Evolutionary conservation across 352 stramenopile genomes (phyloP).

Genomic region (Globisporangium middletonii): DNA sequence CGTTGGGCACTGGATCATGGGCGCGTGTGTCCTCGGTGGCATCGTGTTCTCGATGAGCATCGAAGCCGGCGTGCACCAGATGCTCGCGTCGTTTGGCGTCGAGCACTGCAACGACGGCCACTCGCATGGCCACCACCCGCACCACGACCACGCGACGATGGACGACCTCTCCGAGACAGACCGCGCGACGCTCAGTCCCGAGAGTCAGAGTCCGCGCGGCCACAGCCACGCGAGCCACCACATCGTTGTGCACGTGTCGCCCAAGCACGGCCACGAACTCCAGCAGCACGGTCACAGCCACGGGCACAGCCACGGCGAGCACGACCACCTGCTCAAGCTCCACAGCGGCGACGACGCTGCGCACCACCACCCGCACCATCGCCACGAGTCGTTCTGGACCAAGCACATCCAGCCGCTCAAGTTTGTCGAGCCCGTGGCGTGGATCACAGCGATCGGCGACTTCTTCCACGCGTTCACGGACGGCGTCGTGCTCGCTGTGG

Average conservation of each 20-base stretch:
- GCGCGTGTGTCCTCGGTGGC: conserved; percentile 21
- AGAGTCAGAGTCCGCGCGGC: conserved; percentile 11
- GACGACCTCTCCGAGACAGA: conserved; percentile 1
- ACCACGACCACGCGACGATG: conserved; percentile 14
- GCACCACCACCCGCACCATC: neutral
- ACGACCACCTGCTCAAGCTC: neutral
- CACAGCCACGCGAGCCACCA: conserved; percentile 17
- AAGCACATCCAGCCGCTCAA: conserved; percentile 12
- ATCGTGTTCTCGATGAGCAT: conserved; percentile 26
- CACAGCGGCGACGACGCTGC: neutral
- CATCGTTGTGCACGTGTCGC: conserved; percentile 1
- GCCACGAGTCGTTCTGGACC: conserved; percentile 1
- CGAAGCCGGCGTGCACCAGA: conserved; percentile 22
- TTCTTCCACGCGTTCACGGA: conserved; percentile 22
- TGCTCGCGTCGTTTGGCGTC: conserved; percentile 20
- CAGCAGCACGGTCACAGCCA: conserved; percentile 1
- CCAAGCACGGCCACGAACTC: neutral
- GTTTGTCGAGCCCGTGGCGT: conserved; percentile 16
- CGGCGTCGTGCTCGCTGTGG: conserved; percentile 18
- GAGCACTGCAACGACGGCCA: conserved; percentile 12
- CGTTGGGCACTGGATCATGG: conserved; percentile 26
- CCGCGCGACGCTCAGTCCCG: conserved; percentile 7
- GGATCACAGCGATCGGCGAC: conserved; percentile 21
- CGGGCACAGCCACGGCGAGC: neutral
- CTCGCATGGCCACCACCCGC: conserved; percentile 4